These are phyloP conservation scores for Dryadomyces quercivorus DNA, from an alignment of 2,329 filamentous ascomycete species.

Conservation along the genomic window DNA sequence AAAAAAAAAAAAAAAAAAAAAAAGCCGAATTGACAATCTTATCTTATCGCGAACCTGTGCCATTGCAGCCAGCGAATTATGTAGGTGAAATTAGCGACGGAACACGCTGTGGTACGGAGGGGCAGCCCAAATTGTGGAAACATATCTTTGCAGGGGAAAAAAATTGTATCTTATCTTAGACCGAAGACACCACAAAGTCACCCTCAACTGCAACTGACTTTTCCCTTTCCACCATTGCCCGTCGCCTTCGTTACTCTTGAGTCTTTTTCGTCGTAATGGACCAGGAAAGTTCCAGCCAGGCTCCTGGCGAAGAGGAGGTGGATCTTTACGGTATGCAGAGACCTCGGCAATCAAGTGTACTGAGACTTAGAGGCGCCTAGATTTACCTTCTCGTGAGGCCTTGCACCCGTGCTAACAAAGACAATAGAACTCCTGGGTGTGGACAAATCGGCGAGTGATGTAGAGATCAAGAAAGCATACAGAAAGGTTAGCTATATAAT, in stretches of 20 bases:
- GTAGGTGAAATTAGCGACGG: neutral
- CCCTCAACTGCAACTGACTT: too few species aligned
- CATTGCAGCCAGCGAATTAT: neutral
- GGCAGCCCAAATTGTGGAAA: neutral
- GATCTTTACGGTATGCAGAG: conserved; percentile 41
- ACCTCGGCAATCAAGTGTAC: neutral
- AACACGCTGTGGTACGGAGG: too few species aligned
- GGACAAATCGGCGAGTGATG: conserved; percentile 55
- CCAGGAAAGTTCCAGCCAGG: conserved; percentile 11
- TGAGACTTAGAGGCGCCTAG: neutral
- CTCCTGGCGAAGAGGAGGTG: conserved; percentile 28
- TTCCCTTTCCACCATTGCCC: neutral
- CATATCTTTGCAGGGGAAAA: neutral
- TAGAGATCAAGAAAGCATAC: conserved; percentile 91
- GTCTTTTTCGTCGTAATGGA: conserved; percentile 12
- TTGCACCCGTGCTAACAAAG: neutral
- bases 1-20: neutral
- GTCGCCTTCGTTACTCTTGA: neutral
- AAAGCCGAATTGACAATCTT: neutral
- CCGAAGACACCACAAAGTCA: too few species aligned
- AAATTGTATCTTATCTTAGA: neutral
- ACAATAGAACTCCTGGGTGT: conserved; percentile 65
- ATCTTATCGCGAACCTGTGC: neutral
- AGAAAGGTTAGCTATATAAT: conserved; percentile 57
- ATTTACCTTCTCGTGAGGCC: neutral